Base-by-base conservation (phyloP, 306 rosid genomes). In the Cucurbita pepo region DNA sequence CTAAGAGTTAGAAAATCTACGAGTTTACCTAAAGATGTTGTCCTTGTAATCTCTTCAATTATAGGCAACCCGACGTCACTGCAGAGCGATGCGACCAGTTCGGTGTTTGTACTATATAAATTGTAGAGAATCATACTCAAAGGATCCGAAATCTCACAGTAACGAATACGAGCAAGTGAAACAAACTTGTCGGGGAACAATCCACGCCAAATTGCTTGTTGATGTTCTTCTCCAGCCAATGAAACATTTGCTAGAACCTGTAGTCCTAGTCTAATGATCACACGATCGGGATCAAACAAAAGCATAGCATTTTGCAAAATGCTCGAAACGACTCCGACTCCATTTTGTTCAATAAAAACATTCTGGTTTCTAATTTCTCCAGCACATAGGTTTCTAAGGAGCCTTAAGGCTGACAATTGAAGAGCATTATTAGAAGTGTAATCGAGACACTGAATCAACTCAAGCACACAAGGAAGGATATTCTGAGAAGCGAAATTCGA, bases 231-330 rank as follows among this genome's bases (percentile, higher is more conserved):
- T 52, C 98, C 93, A 72, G 91, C 94, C 88, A 86, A 79, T 34
- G 86, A 87, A 81, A 83, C 89, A 86, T 90, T 90, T 15, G 96
- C 91, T 66, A 93, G 81, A 71, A 86, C 84, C 76, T 93, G 98
- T 77, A 93, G 43, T 50, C 96, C 96, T 73, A 79, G 76, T 13
- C 87, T 82, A 7, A 86, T 63, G 66, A 83, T 71, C 21, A 80
- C 83, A 7, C 37, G 43, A 81, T 88, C 81, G 5, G 69, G 83
- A 45, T 54, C 77, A 8, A 62, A 71, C 75, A 72, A 76, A 60
- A 47, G 63, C 36, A 12, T 83, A 22, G 79, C 80, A 6, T 57
- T 74, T 21, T 80, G 82, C 79, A 90, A 76, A 83, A 88, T 55
- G 75, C 51, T 63, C 0, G 69, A 85, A 45, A 90, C 48, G 52